Evolutionary conservation across 2,329 filamentous ascomycete species (phyloP), one percentile per base, ranked within the genome.

Genomic region (Pestalotiopsis sp.): DNA sequence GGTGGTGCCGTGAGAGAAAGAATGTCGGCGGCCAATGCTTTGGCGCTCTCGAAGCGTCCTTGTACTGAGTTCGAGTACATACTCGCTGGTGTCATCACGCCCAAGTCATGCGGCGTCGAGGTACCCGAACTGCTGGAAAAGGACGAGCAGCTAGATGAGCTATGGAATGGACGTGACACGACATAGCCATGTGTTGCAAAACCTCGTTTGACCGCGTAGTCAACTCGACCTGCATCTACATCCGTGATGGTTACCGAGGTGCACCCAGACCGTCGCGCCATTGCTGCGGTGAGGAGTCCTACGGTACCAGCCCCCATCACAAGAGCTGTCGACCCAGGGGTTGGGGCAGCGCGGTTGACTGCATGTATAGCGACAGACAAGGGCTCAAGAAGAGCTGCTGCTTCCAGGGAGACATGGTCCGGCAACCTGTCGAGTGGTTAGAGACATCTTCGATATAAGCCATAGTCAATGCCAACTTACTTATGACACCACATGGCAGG

Each of bases 251-350:
- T 88, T 27, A 92, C 85, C 41, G 84, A 81, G 1, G 84, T 84
- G 70, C 89, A 90, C 31, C 89, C 89, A 12, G 88, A 86, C 73
- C 88, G 85, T 36, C 86, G 81, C 4, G 89, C 88, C 83, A 91
- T 90, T 23, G 87, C 88, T 4, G 89, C 88, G 13, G 87, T 90
- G 59, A 91, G 80, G 3, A 91, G 80, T 1, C 90, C 90, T 38
- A 92, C 86, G 1, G 90, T 87, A 17, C 89, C 90, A 12, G 89
- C 88, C 17, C 90, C 90, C n/a, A 91, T 85, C 36, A 92, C 85
- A n/a, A 91, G 79, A 4, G 87, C 86, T 2, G 85, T 87, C 3
- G 86, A 87, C 6, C 86, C 86, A 0, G 87, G 83, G 11, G 82
- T 77, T 2, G 84, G 84, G 38, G 76, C 79, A 13, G 87, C 87